Evolutionary conservation across 352 stramenopile species (phyloP), one percentile per base, ranked within the genome.

Genomic region (Pythium dissimile): DNA sequence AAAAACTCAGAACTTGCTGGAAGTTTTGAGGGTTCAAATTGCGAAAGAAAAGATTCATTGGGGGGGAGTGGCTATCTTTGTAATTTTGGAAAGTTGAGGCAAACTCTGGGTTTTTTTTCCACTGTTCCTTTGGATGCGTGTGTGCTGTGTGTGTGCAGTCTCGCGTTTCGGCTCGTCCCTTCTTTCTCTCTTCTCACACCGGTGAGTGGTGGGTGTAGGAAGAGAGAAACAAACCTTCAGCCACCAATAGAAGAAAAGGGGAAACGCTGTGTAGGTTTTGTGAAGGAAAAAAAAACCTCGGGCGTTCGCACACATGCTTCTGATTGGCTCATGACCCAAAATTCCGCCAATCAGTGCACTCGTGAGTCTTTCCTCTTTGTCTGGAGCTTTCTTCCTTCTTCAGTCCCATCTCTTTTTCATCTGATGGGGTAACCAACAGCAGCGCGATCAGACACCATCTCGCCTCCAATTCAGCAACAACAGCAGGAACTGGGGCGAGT

Each of bases 361-460:
- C 30, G n/a, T 50, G 56, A 71, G 64, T 45, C 56, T 72, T 55
- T 64, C 42, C 54, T 35, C 53, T 44, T 39, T 28, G 60, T 62
- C 72, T 70, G 72, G 69, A 69, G 55, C 67, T 69, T 64, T 68
- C 63, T 67, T 75, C 23, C 69, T 66, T 72, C 54, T 54, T 43
- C 6, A 31, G 53, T 49, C 63, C 55, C 67, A 75, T 71, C 63
- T 65, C 62, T 70, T 65, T 65, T 70, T 69, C 43, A 50, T 55
- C 62, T 70, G 55, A 70, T 70, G 62, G 54, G 54, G 62, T 62
- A 64, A 65, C 38, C 54, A 63, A 69, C 54, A 56, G 49, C 34
- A 55, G 41, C 49, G 54, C 62, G 44, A 70, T 53, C 42, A 64
- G 46, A 64, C 57, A 60, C 58, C 53, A 54, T 61, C 52, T 59